phyloP scores from a whole-genome alignment of 352 stramenopile genomes.

The Phytophthora crassamura region DNA sequence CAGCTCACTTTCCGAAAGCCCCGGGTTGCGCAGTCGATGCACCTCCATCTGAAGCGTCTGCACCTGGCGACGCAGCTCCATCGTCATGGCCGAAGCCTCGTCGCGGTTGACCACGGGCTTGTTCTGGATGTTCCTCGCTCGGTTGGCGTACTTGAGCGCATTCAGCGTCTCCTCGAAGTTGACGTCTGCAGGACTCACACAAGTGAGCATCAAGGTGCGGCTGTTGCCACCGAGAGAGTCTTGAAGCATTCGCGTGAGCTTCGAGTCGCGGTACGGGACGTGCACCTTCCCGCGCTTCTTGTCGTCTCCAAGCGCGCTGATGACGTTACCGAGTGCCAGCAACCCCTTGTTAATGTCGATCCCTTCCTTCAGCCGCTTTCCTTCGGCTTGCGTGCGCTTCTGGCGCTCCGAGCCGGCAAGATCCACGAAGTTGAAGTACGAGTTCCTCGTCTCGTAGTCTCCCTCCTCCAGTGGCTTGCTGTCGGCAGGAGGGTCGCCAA shows the following conservation, averaged over 20 bases:
- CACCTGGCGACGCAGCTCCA: constrained; percentile 80
- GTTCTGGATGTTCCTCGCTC: constrained; percentile 92
- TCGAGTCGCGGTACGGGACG: constrained; percentile 95
- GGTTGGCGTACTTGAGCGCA: constrained; percentile 93
- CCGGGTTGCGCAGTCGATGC: constrained; percentile 80
- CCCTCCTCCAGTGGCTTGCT: constrained; percentile 48
- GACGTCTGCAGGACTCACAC: constrained; percentile 91
- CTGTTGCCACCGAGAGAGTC: constrained; percentile 93
- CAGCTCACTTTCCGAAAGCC: constrained; percentile 80
- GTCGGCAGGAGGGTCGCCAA: constrained; percentile 44
- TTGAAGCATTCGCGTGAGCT: constrained; percentile 94
- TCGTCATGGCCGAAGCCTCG: constrained; percentile 72
- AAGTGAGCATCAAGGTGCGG: constrained; percentile 93
- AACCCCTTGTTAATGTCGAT: constrained; percentile 99
- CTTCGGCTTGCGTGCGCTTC: constrained; percentile 95
- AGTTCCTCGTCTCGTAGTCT: constrained; percentile 82
- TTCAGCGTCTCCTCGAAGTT: constrained; percentile 94
- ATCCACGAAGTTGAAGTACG: constrained; percentile 94
- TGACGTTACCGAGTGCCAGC: constrained; percentile 97
- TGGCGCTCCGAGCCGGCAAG: constrained; percentile 92
- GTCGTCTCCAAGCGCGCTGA: constrained; percentile 95
- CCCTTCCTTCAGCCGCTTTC: constrained; percentile 93
- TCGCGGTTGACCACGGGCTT: constrained; percentile 89
- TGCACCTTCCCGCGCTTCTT: constrained; percentile 92
- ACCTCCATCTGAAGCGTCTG: constrained; percentile 86